These are phyloP conservation scores for Alternaria longipes DNA, from an alignment of 2,329 filamentous ascomycete genomes.

Conservation along the genomic window DNA sequence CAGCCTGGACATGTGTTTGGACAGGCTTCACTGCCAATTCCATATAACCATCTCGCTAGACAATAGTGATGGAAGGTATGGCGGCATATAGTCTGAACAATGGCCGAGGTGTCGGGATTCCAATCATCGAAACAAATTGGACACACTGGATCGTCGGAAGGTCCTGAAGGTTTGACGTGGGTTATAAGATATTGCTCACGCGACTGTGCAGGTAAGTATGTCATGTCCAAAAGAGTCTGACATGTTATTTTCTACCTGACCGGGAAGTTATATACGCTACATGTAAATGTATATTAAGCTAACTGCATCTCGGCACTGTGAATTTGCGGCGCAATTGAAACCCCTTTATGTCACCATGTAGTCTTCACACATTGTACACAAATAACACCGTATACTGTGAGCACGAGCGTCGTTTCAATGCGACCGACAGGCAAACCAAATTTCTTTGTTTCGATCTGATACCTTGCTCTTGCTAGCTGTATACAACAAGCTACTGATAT, in stretches of 20 bases:
- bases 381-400: background rate
- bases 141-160: background rate
- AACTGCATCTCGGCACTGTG: background rate
- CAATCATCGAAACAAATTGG: slow-evolving; percentile 1
- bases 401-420: too few species aligned
- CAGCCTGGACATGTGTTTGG: slow-evolving; percentile 1
- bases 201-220: background rate
- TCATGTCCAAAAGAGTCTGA: background rate
- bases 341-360: background rate
- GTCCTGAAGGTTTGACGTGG: background rate
- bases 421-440: too few species aligned
- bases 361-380: background rate
- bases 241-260: background rate
- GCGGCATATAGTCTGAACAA: background rate
- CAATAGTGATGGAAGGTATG: background rate
- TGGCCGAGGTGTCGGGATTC: background rate
- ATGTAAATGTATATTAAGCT: background rate
- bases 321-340: background rate
- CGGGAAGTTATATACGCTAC: background rate
- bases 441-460: too few species aligned
- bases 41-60: background rate
- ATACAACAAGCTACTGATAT: too few species aligned
- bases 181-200: background rate
- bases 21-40: background rate
- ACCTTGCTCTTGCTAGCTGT: too few species aligned